Evolutionary conservation across 2,329 filamentous ascomycete genomes (phyloP).

Genomic region (Colletotrichum eleusines): DNA sequence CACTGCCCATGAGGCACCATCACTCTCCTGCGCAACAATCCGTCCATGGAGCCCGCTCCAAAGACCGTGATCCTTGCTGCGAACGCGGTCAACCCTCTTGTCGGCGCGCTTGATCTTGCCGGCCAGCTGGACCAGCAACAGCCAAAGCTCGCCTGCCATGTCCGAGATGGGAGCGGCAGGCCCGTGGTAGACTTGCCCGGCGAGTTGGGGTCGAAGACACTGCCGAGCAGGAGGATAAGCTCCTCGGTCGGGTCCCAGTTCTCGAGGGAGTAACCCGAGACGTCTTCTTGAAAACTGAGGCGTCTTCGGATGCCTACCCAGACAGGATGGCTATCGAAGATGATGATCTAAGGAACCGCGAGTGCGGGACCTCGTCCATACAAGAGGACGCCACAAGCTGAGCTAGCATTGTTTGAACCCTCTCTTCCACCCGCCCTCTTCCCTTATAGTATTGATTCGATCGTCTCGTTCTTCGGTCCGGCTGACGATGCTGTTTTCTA

Average conservation of each 20-base stretch:
- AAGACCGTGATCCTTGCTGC: constrained; percentile 65
- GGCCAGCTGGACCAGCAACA: constrained; percentile 91
- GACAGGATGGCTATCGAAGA: neutral
- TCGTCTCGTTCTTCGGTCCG: neutral
- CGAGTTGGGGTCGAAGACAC: constrained; percentile 97
- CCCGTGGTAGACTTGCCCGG: constrained; percentile 91
- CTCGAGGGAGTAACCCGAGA: constrained; percentile 90
- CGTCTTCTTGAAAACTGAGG: too few species aligned
- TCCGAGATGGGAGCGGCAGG: constrained; percentile 87
- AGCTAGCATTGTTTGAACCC: neutral
- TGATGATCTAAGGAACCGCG: neutral
- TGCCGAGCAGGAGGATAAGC: constrained; percentile 93
- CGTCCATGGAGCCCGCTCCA: too few species aligned
- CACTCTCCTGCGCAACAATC: neutral
- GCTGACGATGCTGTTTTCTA: neutral
- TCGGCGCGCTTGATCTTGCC: constrained; percentile 94
- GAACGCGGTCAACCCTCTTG: constrained; percentile 79
- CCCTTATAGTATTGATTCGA: neutral
- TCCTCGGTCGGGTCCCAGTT: constrained; percentile 97
- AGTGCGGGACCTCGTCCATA: neutral
- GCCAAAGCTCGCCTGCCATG: constrained; percentile 94
- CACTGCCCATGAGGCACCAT: neutral
- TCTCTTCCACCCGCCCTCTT: neutral
- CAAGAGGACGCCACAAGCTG: neutral
- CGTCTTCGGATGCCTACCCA: neutral